Evolutionary conservation across 305 asterid genomes (phyloP).

Genomic region (Plantago coronopus): DNA sequence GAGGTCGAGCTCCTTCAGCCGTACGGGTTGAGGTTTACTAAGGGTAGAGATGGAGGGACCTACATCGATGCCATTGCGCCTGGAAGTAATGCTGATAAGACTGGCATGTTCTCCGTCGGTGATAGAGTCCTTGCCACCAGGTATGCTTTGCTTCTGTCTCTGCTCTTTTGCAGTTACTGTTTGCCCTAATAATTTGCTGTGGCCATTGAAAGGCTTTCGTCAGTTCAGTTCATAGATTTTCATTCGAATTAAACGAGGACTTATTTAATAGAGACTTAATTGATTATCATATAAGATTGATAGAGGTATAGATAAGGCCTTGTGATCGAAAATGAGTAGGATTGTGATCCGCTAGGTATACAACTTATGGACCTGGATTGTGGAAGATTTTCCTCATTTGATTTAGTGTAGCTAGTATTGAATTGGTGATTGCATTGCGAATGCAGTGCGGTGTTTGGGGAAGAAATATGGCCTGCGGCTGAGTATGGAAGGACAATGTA

Average conservation of each 20-base stretch:
- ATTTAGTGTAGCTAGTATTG: neutral
- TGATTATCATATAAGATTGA: too few species aligned
- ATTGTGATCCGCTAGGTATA: too few species aligned
- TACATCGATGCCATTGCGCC: slow-evolving; percentile 93
- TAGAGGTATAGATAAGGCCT: too few species aligned
- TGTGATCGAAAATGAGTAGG: too few species aligned
- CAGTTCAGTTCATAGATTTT: too few species aligned
- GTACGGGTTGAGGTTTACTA: slow-evolving; percentile 66
- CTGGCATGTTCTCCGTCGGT: slow-evolving; percentile 79
- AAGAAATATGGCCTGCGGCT: slow-evolving; percentile 98
- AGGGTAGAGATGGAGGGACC: slow-evolving; percentile 94
- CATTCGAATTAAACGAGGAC: too few species aligned
- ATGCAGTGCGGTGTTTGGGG: slow-evolving; percentile 97
- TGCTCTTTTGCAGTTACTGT: too few species aligned
- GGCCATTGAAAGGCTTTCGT: too few species aligned
- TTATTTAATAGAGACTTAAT: too few species aligned
- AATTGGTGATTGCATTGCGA: slow-evolving; percentile 20
- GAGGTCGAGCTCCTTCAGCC: slow-evolving; percentile 87
- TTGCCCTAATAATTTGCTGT: too few species aligned
- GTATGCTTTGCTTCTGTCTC: too few species aligned
- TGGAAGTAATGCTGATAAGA: slow-evolving; percentile 69
- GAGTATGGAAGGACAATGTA: slow-evolving; percentile 99
- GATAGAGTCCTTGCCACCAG: slow-evolving; percentile 94
- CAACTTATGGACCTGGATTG: neutral
- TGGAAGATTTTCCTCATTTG: neutral